These are phyloP conservation scores for Trametes punicea DNA, from an alignment of 768 basidiomycete species.

Conservation along the genomic window DNA sequence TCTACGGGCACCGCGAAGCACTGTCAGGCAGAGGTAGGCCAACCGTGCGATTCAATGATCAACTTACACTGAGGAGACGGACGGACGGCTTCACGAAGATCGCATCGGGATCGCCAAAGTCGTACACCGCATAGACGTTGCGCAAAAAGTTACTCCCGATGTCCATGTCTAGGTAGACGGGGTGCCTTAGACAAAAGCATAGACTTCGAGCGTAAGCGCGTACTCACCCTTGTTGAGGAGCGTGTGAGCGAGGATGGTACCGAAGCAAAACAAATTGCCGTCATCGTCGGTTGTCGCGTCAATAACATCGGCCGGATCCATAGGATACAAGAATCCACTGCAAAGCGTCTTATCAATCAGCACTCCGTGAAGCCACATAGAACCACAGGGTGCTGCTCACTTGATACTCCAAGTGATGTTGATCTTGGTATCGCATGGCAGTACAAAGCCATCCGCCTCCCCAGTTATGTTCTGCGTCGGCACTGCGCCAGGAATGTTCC, in stretches of 20 bases:
- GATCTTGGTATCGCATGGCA: not conserved
- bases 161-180: constrained; percentile 8
- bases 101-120: constrained; percentile 13
- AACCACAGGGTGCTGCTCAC: not conserved
- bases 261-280: constrained; percentile 1
- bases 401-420: not conserved
- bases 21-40: not conserved
- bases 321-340: constrained; percentile 7
- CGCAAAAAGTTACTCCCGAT: constrained; percentile 22
- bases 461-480: not conserved
- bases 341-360: not conserved
- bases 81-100: not conserved
- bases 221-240: not conserved
- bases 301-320: constrained; percentile 16
- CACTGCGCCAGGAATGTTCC: not conserved
- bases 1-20: not conserved
- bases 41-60: not conserved
- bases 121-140: constrained; percentile 21
- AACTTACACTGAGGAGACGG: not conserved
- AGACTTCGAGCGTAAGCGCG: no score
- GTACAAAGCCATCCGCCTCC: not conserved
- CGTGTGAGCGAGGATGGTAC: not conserved
- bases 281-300: not conserved
- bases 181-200: no score
- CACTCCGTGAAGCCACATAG: no score